A percentile compares a stretch with the other conserved stretches of the same genome.
Evolutionary conservation across 805 yeast species (phyloP).

Genomic region (Starmerella sirachaensis): DNA sequence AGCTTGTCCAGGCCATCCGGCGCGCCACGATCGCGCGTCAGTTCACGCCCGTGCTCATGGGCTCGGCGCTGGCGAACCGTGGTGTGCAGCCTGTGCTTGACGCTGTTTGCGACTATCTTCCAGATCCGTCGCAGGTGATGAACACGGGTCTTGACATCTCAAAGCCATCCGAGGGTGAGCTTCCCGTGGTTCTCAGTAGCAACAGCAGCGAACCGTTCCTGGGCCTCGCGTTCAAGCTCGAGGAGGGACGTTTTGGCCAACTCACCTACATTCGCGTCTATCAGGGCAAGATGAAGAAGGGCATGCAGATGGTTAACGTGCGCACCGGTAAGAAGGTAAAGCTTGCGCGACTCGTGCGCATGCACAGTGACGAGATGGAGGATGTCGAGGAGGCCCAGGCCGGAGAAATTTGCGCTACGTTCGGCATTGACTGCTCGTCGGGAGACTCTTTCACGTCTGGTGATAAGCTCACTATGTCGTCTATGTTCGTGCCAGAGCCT

Average conservation of each 20-base stretch:
- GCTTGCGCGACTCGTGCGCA: slow-evolving; percentile 86
- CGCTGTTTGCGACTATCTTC: slow-evolving; percentile 90
- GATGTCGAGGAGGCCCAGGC: slow-evolving; percentile 91
- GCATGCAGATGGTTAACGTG: slow-evolving; percentile 74
- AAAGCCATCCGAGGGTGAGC: slow-evolving; percentile 39
- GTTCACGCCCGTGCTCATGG: slow-evolving; percentile 99
- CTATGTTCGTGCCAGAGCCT: slow-evolving; percentile 98
- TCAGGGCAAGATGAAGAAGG: slow-evolving; percentile 90
- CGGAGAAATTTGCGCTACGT: slow-evolving; percentile 98
- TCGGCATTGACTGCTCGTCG: slow-evolving; percentile 97
- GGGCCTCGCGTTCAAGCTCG: slow-evolving; percentile 96
- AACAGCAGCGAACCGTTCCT: slow-evolving; percentile 69
- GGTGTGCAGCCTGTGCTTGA: slow-evolving; percentile 93
- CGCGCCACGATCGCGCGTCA: slow-evolving; percentile 89
- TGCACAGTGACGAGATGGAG: slow-evolving; percentile 99
- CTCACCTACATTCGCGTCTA: slow-evolving; percentile 92
- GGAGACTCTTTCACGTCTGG: slow-evolving; percentile 97
- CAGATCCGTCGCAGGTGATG: slow-evolving; percentile 86
- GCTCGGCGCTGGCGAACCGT: slow-evolving; percentile 93
- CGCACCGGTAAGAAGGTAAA: slow-evolving; percentile 89
- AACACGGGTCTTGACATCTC: slow-evolving; percentile 75
- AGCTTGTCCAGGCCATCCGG: slow-evolving; percentile 81
- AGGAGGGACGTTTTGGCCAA: slow-evolving; percentile 97
- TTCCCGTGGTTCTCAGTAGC: slow-evolving; percentile 63
- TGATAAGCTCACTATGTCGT: slow-evolving; percentile 75